A percentile compares a stretch with the other conserved stretches of the same genome.
phyloP scores from a whole-genome alignment of 331 rosid genomes.

The Stylosanthes scabra region DNA sequence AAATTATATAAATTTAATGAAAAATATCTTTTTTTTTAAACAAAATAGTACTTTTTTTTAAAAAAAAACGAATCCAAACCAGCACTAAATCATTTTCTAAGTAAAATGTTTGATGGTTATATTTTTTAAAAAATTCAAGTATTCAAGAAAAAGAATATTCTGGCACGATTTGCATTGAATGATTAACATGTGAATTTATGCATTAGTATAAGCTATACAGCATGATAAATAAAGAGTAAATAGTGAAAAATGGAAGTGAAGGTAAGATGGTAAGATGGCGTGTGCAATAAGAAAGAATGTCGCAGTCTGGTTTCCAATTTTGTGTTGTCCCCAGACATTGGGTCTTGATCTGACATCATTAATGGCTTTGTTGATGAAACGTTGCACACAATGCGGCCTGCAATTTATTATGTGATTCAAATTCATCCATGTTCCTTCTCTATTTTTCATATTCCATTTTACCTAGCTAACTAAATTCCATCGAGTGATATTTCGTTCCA shows the following conservation, averaged over 20 bases:
- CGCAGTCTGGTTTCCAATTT: conserved; percentile 23
- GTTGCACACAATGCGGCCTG: conserved; percentile 12
- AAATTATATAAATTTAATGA: too few relatives aligned
- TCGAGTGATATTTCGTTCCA: not conserved
- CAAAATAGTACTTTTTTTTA: too few relatives aligned
- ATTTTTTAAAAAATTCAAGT: too few relatives aligned
- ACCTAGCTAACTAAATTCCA: not conserved
- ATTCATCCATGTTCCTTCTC: not conserved
- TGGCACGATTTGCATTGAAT: not conserved
- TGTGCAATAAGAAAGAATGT: conserved; percentile 23
- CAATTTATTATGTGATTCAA: conserved; percentile 24
- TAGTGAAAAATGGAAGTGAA: conserved; percentile 2
- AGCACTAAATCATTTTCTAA: too few relatives aligned
- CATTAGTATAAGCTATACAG: too few relatives aligned
- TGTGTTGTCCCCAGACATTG: conserved; percentile 22
- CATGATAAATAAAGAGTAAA: not conserved
- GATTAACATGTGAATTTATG: too few relatives aligned
- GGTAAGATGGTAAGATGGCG: not conserved
- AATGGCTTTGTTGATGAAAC: not conserved
- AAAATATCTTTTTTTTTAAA: too few relatives aligned
- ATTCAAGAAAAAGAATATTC: not conserved
- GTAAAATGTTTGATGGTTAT: too few relatives aligned
- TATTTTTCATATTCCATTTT: not conserved
- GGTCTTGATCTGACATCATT: conserved; percentile 26
- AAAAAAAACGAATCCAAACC: too few relatives aligned